Evolutionary conservation across 2,329 filamentous ascomycete genomes (phyloP).

Genomic region (Xylariaceae sp.): DNA sequence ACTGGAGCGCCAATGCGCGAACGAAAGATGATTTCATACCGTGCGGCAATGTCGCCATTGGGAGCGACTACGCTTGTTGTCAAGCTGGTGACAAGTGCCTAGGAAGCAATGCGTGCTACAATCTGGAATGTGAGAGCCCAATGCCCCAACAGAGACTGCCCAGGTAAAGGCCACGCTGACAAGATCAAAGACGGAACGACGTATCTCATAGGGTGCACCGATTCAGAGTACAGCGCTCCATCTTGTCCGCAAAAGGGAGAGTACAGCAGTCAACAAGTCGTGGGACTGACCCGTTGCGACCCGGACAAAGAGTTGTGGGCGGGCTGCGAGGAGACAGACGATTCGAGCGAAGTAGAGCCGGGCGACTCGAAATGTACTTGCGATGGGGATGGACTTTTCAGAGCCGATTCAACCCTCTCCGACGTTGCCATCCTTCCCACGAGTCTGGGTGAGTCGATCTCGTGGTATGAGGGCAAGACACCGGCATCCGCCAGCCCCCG

Average conservation of each 20-base stretch:
- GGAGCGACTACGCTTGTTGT: constrained; percentile 13
- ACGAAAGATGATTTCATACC: constrained; percentile 12
- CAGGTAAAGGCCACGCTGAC: background rate
- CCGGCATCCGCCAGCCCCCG: constrained; percentile 2
- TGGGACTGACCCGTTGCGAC: constrained; percentile 10
- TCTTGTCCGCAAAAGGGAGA: constrained; percentile 13
- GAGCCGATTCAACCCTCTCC: constrained; percentile 3
- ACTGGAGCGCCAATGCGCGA: constrained; percentile 10
- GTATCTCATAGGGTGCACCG: constrained; percentile 20
- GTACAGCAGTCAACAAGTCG: constrained; percentile 10
- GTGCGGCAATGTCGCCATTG: constrained; percentile 12
- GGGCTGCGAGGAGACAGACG: constrained; percentile 11
- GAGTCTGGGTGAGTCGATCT: constrained; percentile 8
- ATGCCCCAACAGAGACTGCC: background rate
- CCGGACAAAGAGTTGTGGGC: constrained; percentile 7
- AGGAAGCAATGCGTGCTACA: constrained; percentile 11
- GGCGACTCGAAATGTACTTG: constrained; percentile 9
- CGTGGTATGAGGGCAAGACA: constrained; percentile 6
- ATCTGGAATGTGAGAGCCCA: constrained; percentile 3
- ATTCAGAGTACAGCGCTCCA: constrained; percentile 6
- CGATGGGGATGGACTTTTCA: constrained; percentile 5
- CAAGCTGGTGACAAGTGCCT: constrained; percentile 16
- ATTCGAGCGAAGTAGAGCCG: constrained; percentile 4
- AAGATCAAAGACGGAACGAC: constrained; percentile 7
- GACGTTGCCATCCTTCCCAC: constrained; percentile 10